Base-by-base conservation (phyloP, 352 stramenopile species). In the Plasmopara halstedii region DNA sequence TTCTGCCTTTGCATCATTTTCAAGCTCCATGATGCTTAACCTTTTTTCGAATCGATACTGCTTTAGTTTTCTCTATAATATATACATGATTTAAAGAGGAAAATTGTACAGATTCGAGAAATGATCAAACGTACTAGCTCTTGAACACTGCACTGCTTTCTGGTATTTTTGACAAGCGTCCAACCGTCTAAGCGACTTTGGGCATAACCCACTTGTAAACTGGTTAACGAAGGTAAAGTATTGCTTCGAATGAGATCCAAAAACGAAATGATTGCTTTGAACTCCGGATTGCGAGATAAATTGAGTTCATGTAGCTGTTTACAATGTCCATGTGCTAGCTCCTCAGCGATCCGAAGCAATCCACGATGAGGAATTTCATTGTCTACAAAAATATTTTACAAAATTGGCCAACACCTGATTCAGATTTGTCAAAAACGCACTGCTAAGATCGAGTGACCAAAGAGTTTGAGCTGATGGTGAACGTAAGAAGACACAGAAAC, bases 241-340 rank as follows among this genome's bases (percentile, higher is more conserved):
- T 53, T 17, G 25, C 64, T 61, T 32, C 73, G 60, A 25, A 82
- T 82, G 43, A 80, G 52, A 52, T 85, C 41, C 33, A 83, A 64
- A 18, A 79, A 84, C 17, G 57, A 59, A 2, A 65, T 56, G 26
- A 86, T 64, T 6, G 59, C 73, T 33, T 53, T 56, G 13, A 75
- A 20, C 21, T 57, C 46, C 2, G 64, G 17, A 29, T 86, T 84
- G 10, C 62, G 51, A 6, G 74, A 65, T 15, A 86, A 50, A 29
- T 84, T 77, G 33, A 86, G 64, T 3, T 70, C 42, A 23, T 75
- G 64, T 2, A 86, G 62, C 33, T 80, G 54, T 3, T 46, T 40
- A 48, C 64, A 83, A 10, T 64, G 54, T 19, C 63, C 53, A 18
- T 40, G 40, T n/a, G 36, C n/a, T 8, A 86, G 37, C 23, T 63